phyloP scores from a whole-genome alignment of 257 asterid species.

The Capsicum baccatum region DNA sequence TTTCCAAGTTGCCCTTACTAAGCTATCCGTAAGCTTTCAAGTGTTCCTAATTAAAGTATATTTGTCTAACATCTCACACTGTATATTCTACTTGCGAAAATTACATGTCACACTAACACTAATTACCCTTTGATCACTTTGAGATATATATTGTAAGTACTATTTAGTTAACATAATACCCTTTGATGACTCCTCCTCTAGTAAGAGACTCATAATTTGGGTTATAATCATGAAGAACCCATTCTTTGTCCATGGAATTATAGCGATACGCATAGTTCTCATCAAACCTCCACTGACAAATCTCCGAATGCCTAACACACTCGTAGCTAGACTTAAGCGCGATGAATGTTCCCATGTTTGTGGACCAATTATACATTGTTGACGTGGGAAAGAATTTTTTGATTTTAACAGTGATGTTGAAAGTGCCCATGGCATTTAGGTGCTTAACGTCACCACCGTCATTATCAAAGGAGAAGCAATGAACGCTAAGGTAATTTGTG shows the following conservation, averaged over 20 bases:
- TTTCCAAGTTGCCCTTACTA: too few species aligned
- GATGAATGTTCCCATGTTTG: slow-evolving; percentile 73
- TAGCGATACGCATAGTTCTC: slow-evolving; percentile 50
- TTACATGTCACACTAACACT: not conserved
- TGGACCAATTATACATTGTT: slow-evolving; percentile 45
- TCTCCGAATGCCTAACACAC: slow-evolving; percentile 32
- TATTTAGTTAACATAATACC: slow-evolving; percentile 57
- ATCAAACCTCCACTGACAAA: slow-evolving; percentile 73
- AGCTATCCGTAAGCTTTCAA: not conserved
- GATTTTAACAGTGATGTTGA: slow-evolving; percentile 42
- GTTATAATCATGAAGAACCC: slow-evolving; percentile 48
- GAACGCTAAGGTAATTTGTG: slow-evolving; percentile 60
- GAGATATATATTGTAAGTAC: too few species aligned
- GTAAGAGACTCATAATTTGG: slow-evolving; percentile 76
- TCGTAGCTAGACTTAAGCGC: slow-evolving; percentile 52
- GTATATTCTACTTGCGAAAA: not conserved
- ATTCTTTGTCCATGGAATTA: slow-evolving; percentile 21
- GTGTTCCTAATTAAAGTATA: not conserved
- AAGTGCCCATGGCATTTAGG: slow-evolving; percentile 45
- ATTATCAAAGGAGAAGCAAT: slow-evolving; percentile 64
- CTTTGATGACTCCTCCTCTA: not conserved
- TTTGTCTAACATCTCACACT: not conserved
- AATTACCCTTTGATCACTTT: not conserved
- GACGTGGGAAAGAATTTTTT: not conserved
- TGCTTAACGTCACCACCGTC: slow-evolving; percentile 42